Evolutionary conservation across 768 basidiomycete genomes (phyloP).

Genomic region (Xanthoconium purpureum): DNA sequence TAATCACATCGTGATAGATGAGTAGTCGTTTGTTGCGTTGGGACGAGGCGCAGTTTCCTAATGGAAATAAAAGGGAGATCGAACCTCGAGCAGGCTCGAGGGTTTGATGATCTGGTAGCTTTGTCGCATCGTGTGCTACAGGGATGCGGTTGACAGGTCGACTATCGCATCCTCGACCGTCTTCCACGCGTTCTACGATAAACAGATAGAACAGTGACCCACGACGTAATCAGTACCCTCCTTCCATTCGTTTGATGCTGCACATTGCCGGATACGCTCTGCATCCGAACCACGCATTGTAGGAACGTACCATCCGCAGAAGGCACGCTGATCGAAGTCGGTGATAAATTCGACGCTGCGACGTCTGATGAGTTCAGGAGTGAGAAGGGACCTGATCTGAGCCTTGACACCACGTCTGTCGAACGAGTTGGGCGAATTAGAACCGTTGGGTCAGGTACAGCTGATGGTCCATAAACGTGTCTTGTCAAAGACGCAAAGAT

Average conservation of each 20-base stretch:
- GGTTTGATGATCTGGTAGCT: too few species aligned
- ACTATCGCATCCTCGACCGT: constrained; percentile 60
- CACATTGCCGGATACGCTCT: constrained; percentile 72
- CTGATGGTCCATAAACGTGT: constrained; percentile 71
- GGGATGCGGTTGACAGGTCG: too few species aligned
- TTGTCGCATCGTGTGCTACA: too few species aligned
- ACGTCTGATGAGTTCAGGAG: constrained; percentile 68
- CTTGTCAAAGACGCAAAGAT: constrained; percentile 59
- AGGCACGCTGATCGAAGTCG: constrained; percentile 56
- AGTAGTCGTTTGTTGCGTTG: too few species aligned
- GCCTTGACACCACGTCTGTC: constrained; percentile 85
- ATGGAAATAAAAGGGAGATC: too few species aligned
- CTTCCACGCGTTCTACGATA: constrained; percentile 80
- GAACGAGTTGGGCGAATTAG: constrained; percentile 81
- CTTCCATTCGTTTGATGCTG: constrained; percentile 69
- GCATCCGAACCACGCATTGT: constrained; percentile 65
- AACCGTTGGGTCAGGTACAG: constrained; percentile 89
- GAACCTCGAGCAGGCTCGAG: too few species aligned
- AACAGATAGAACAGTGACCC: constrained; percentile 67
- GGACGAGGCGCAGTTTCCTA: too few species aligned
- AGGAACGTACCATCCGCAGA: constrained; percentile 77
- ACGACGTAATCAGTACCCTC: constrained; percentile 70
- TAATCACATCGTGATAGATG: too few species aligned
- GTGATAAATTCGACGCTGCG: constrained; percentile 54
- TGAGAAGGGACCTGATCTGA: constrained; percentile 70